Evolutionary conservation across 2,329 filamentous ascomycete genomes (phyloP), one percentile per base, ranked within the genome.

Genomic region (Ascochyta pisi): DNA sequence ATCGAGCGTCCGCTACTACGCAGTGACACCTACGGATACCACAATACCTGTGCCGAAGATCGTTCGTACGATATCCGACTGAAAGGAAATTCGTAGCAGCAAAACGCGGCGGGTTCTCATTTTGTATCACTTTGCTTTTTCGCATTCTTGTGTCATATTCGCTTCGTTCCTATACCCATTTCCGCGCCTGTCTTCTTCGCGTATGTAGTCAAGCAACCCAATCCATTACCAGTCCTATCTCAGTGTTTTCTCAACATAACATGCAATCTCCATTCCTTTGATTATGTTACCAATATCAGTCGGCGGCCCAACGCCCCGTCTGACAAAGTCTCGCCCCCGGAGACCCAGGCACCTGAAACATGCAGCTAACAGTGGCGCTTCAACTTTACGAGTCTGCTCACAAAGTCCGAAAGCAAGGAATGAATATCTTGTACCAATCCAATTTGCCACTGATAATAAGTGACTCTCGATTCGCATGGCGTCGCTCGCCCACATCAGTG

Each of bases 1-100:
- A 7, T 45, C 65, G 3, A 73, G 69, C 26, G 59, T 66, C 3
- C 53, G 66, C 19, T 74, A 74, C 40, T 74, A 74, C n/a, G 65
- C 70, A 7, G 62, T 42, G n/a, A 68, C 52, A n/a, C 61, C 68
- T 15, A 59, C 57, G 2, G 60, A 67, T 5, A 52, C 50, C 37
- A 51, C 61, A 10, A 60, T 62, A 26, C 64, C 65, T 29, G 57
- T 73, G 6, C 70, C 71, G 1, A 72, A 54, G 56, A 74, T 73
- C 38, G 50, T 73, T n/a, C 68, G 65, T 10, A 72, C 69, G 9
- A 38, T 46, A 6, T 72, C 70, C 12, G 60, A 66, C 15, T 66
- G 44, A 54, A 22, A 24, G 12, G 16, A 44, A 1, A 22, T 31
- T 5, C 19, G 26, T 39, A 23, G 37, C 2, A 15, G 10, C 23